A percentile compares a stretch with the other conserved stretches of the same genome.
Evolutionary conservation across 768 basidiomycete genomes (phyloP).

Genomic region (Clitopilus hobsonii): DNA sequence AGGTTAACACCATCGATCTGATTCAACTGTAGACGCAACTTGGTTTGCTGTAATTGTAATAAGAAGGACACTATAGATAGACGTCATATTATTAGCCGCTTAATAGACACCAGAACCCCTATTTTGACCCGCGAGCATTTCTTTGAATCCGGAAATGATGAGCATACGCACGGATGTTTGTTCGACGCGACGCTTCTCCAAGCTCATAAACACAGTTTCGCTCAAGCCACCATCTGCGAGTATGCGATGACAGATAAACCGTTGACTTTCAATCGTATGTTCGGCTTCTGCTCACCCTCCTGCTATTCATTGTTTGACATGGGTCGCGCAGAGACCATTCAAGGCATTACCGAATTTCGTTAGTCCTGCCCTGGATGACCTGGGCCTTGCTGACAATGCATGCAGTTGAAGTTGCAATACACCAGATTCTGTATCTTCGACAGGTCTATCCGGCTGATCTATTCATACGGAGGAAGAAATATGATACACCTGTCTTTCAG

Average conservation of each 20-base stretch:
- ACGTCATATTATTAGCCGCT: background rate
- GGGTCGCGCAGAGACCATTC: constrained; percentile 68
- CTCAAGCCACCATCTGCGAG: constrained; percentile 5
- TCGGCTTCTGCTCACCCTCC: too few species aligned
- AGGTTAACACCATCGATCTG: background rate
- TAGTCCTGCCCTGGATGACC: constrained; percentile 15
- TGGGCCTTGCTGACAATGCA: background rate
- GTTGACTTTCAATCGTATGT: constrained; percentile 31
- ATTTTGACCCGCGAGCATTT: too few species aligned
- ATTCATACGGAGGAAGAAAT: constrained; percentile 85
- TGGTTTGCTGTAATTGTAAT: too few species aligned
- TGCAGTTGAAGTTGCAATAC: constrained; percentile 90
- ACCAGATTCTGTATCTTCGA: constrained; percentile 87
- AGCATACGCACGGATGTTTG: too few species aligned
- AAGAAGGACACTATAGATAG: background rate
- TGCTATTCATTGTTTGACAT: background rate
- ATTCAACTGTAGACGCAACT: background rate
- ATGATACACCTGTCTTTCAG: constrained; percentile 88
- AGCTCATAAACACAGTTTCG: too few species aligned
- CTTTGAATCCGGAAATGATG: too few species aligned
- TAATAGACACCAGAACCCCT: too few species aligned
- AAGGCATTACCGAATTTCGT: constrained; percentile 73
- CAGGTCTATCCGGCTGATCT: constrained; percentile 87
- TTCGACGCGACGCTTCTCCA: too few species aligned
- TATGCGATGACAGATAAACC: constrained; percentile 25